A percentile compares a stretch with the other conserved stretches of the same genome.
Conservation (phyloP, 352 stramenopile species). For the Albugo laibachii region DNA sequence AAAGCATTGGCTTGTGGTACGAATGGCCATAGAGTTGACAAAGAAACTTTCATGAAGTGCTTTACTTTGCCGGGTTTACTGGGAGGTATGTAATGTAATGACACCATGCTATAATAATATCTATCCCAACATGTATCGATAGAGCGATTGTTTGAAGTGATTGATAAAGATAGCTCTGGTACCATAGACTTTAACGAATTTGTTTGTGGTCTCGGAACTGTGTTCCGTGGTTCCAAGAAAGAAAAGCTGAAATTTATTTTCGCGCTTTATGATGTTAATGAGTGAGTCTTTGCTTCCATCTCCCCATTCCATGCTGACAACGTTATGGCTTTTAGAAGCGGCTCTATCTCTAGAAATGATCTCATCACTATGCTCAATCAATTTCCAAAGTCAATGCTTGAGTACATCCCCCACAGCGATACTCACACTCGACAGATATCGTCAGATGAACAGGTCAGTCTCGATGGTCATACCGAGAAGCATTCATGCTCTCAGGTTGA, state of each 20-base stretch:
- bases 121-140: background rate
- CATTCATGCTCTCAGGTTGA: background rate
- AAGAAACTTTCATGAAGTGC: conserved; percentile 88
- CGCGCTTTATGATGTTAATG: conserved; percentile 81
- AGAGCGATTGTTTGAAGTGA: conserved; percentile 84
- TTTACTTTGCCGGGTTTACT: conserved; percentile 82
- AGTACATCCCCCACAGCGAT: too few relatives aligned
- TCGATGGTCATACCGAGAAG: conserved; percentile 1
- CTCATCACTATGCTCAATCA: conserved; percentile 74
- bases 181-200: conserved; percentile 85
- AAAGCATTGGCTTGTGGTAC: conserved; percentile 41
- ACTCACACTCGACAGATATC: conserved; percentile 8
- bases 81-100: conserved; percentile 21
- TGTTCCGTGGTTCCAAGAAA: conserved; percentile 49
- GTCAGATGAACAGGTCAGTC: conserved; percentile 13
- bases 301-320: conserved; percentile 8
- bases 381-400: conserved; percentile 47
- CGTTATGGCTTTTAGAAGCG: conserved; percentile 24
- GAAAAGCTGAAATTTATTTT: conserved; percentile 89
- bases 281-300: conserved; percentile 13
- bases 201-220: conserved; percentile 72
- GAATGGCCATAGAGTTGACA: conserved; percentile 66
- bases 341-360: conserved; percentile 72
- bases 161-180: conserved; percentile 79
- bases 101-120: too few relatives aligned